Evolutionary conservation across 192 early-diverging fungal species (phyloP).

Genomic region (Mortierella hygrophila): DNA sequence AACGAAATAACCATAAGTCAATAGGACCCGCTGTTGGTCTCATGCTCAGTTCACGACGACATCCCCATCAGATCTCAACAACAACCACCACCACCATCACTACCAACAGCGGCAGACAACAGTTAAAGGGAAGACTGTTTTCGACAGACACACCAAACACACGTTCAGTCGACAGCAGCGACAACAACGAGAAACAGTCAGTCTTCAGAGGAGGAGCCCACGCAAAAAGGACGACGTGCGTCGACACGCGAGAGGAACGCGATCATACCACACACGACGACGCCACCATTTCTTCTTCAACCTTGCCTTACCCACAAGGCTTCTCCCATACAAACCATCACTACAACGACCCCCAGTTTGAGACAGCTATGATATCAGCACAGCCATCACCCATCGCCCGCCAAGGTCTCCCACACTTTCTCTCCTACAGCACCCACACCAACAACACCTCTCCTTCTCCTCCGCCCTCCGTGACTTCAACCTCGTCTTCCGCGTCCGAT

Average conservation of each 20-base stretch:
- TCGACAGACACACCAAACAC: background rate
- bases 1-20: background rate
- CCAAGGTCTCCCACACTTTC: background rate
- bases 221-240: background rate
- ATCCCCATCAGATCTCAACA: background rate
- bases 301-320: background rate
- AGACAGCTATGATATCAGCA: background rate
- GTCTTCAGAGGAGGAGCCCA: background rate
- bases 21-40: background rate
- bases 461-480: background rate
- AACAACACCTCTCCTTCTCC: background rate
- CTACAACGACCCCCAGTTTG: background rate
- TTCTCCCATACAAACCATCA: background rate
- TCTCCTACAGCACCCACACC: background rate
- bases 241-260: conserved; percentile 1
- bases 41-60: background rate
- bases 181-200: background rate
- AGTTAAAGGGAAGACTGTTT: background rate
- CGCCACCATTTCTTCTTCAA: background rate
- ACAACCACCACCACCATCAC: background rate
- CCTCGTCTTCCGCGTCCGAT: background rate
- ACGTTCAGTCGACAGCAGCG: background rate
- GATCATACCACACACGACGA: background rate
- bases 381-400: background rate
- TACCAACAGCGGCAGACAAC: background rate